Conservation (phyloP, 2,329 filamentous ascomycete genomes). For the Sordariomycetes sp. region DNA sequence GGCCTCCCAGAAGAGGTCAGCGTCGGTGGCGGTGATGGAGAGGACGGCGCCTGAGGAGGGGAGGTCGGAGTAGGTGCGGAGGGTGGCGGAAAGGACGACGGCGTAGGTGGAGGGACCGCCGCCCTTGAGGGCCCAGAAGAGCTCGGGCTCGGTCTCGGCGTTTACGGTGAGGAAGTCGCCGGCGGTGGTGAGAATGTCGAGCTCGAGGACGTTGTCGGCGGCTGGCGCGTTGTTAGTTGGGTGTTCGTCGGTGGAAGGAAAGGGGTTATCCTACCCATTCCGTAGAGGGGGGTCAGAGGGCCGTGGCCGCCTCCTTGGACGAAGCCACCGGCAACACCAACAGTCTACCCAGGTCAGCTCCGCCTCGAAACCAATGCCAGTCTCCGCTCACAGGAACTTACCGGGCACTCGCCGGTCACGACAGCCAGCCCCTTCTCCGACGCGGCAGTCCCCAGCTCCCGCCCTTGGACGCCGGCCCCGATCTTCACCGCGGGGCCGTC, state of each 20-base stretch:
- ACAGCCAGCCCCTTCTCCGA: slow-evolving; percentile 30
- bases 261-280: slow-evolving; percentile 12
- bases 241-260: slow-evolving; percentile 2
- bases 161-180: slow-evolving; percentile 33
- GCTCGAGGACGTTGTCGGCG: slow-evolving; percentile 37
- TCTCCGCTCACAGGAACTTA: neutral
- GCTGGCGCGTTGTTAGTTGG: slow-evolving; percentile 10
- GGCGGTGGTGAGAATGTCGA: slow-evolving; percentile 31
- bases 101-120: slow-evolving; percentile 43
- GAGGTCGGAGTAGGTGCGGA: slow-evolving; percentile 38
- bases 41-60: slow-evolving; percentile 28
- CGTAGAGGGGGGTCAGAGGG: slow-evolving; percentile 30
- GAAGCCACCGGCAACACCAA: slow-evolving; percentile 51
- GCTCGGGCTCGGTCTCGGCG: slow-evolving; percentile 32
- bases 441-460: slow-evolving; percentile 28
- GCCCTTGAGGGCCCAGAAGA: slow-evolving; percentile 47
- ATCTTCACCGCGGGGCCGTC: slow-evolving; percentile 38
- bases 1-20: slow-evolving; percentile 33
- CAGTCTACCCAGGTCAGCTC: slow-evolving; percentile 22
- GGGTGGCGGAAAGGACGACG: slow-evolving; percentile 38
- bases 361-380: neutral
- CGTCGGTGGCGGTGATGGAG: slow-evolving; percentile 23
- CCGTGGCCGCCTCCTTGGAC: slow-evolving; percentile 49
- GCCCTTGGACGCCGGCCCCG: slow-evolving; percentile 39
- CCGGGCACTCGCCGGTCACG: slow-evolving; percentile 38